Percentiles rank a stretch among this genome's conserved stretches.
phyloP scores from a whole-genome alignment of 306 rosid genomes.

The Acacia melanoxylon region DNA sequence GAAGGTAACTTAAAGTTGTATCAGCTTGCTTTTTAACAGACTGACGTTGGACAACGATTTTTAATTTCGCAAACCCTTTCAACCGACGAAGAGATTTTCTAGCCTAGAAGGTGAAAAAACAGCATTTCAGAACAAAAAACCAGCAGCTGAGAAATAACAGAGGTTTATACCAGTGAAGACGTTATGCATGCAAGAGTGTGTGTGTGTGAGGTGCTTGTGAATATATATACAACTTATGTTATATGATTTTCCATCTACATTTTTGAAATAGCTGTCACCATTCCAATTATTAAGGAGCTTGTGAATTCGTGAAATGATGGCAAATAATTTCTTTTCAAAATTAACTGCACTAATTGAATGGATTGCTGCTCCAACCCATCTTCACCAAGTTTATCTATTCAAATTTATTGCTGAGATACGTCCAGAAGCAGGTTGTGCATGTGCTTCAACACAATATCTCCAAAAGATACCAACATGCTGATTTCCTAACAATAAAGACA shows the following conservation, averaged over 20 bases:
- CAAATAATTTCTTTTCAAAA: not conserved
- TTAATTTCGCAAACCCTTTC: constrained; percentile 61
- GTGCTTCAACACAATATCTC: too few relatives aligned
- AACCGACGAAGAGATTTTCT: constrained; percentile 60
- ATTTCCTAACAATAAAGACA: too few relatives aligned
- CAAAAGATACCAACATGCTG: too few relatives aligned
- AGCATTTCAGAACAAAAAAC: not conserved
- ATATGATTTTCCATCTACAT: not conserved
- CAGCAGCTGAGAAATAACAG: not conserved
- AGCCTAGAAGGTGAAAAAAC: constrained; percentile 46
- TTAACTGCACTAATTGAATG: not conserved
- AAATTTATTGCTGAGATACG: not conserved
- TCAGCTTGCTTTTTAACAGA: constrained; percentile 58
- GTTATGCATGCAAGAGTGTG: not conserved
- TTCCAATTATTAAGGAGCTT: not conserved
- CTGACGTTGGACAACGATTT: constrained; percentile 39
- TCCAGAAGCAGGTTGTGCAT: not conserved
- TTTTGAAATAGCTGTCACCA: not conserved
- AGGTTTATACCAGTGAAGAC: not conserved
- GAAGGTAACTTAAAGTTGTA: constrained; percentile 62
- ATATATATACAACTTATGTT: too few relatives aligned
- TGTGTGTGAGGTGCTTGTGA: not conserved
- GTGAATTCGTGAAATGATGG: not conserved
- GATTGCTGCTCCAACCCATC: not conserved
- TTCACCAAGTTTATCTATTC: not conserved